Evolutionary conservation across 345 rosid genomes (phyloP).

Genomic region (Hirschfeldia incana): DNA sequence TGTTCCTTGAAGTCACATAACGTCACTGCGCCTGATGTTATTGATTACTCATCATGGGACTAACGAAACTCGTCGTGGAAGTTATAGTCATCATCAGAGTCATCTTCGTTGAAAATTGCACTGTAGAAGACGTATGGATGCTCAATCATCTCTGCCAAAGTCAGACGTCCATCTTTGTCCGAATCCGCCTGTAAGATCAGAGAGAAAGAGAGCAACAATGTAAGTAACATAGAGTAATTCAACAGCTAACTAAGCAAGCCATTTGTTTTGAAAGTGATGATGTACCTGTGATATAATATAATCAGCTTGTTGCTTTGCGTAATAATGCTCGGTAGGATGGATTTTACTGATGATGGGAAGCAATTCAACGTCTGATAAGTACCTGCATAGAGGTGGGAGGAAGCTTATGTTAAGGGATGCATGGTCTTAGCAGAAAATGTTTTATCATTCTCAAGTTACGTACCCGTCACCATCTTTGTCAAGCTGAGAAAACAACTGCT

Average conservation of each 20-base stretch:
- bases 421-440: not conserved
- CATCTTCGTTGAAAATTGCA: constrained; percentile 81
- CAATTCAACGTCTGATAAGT: constrained; percentile 69
- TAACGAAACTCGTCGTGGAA: constrained; percentile 90
- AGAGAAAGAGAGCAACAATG: constrained; percentile 1
- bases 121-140: constrained; percentile 93
- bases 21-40: constrained; percentile 20
- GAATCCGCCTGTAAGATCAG: constrained; percentile 71
- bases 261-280: constrained; percentile 1
- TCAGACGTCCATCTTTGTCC: constrained; percentile 76
- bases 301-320: constrained; percentile 95
- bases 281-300: constrained; percentile 87
- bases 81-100: constrained; percentile 54
- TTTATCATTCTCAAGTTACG: constrained; percentile 13
- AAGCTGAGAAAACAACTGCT: constrained; percentile 67
- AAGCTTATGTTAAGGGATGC: constrained; percentile 12
- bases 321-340: constrained; percentile 91
- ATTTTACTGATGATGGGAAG: constrained; percentile 78
- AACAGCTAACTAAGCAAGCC: constrained; percentile 8
- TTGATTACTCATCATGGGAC: constrained; percentile 38
- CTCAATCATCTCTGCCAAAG: constrained; percentile 88
- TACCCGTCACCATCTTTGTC: constrained; percentile 95
- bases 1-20: not conserved
- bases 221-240: not conserved
- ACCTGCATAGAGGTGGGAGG: constrained; percentile 44